These are phyloP conservation scores for Kuraishia capsulata DNA, from an alignment of 805 yeast species.

Conservation along the genomic window DNA sequence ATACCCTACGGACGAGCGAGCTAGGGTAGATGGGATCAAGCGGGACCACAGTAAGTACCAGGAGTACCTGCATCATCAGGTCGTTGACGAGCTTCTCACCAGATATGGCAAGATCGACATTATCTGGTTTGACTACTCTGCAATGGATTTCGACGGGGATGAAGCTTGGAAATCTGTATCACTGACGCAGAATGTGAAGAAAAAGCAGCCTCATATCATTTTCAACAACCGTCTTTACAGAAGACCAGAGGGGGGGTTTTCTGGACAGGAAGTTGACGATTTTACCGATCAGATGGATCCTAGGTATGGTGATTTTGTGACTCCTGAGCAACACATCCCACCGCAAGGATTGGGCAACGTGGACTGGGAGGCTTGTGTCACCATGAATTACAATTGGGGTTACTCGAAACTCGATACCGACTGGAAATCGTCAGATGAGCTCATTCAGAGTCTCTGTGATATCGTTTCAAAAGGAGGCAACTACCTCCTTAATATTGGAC, in stretches of 20 bases:
- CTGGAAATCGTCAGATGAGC: slow-evolving; percentile 3
- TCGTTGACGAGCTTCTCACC: slow-evolving; percentile 4
- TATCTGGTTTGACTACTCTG: slow-evolving; percentile 6
- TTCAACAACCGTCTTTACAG: slow-evolving; percentile 6
- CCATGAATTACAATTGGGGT: slow-evolving; percentile 4
- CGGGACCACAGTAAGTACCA: slow-evolving; percentile 5
- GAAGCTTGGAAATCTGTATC: slow-evolving; percentile 5
- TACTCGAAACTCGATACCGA: slow-evolving; percentile 3
- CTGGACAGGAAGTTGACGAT: slow-evolving; percentile 4
- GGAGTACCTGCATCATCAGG: slow-evolving; percentile 4
- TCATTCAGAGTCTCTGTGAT: slow-evolving; percentile 4
- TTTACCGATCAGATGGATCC: slow-evolving; percentile 3
- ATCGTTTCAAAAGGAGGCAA: slow-evolving; percentile 5
- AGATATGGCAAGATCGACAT: slow-evolving; percentile 4
- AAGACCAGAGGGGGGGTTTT: slow-evolving; percentile 5
- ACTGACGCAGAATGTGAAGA: slow-evolving; percentile 3
- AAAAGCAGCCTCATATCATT: slow-evolving; percentile 3
- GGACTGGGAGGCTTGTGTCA: slow-evolving; percentile 5
- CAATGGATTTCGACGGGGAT: slow-evolving; percentile 4
- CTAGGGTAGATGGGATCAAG: slow-evolving; percentile 2
- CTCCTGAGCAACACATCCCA: slow-evolving; percentile 5
- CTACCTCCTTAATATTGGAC: slow-evolving; percentile 4
- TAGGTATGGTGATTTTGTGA: slow-evolving; percentile 5
- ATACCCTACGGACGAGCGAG: slow-evolving; percentile 4
- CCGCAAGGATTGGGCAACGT: slow-evolving; percentile 3